Conservation (phyloP, 2,329 filamentous ascomycete species). For the Stachybotrys chlorohalonatus region DNA sequence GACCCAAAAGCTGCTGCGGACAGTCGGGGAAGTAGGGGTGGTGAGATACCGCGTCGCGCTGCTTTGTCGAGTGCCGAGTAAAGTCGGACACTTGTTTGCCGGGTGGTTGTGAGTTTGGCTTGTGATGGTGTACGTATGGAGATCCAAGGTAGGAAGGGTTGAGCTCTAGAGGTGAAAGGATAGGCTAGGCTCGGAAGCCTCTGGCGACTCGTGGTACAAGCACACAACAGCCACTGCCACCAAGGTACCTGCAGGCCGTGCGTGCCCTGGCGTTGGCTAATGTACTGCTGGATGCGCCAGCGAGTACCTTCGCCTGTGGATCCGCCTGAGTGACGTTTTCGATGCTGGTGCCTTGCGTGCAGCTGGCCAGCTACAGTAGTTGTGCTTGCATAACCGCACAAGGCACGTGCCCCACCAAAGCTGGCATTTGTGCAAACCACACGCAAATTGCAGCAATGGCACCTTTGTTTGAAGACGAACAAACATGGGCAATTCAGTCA, state of each 20-base stretch:
- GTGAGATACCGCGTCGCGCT: background rate
- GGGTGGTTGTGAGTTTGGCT: background rate
- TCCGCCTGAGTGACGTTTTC: slow-evolving; percentile 1
- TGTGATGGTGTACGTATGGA: background rate
- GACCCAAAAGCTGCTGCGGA: background rate
- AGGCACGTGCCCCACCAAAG: background rate
- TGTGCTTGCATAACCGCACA: background rate
- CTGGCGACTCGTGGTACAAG: background rate
- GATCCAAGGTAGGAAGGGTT: background rate
- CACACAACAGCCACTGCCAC: background rate
- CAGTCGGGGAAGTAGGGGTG: background rate
- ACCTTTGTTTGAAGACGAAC: no score
- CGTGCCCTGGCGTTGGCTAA: background rate
- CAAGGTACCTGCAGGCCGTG: background rate
- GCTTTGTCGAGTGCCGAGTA: background rate
- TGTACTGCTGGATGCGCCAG: no score
- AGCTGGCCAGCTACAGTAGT: background rate
- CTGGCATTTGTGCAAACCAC: no score
- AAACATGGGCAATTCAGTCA: no score
- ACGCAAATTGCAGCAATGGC: no score
- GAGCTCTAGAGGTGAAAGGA: background rate
- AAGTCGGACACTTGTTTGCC: background rate
- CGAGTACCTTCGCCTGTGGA: background rate
- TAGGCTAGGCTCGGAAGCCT: background rate
- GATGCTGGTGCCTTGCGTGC: slow-evolving; percentile 1